Evolutionary conservation across 1,139 yeast genomes (phyloP), one percentile per base, ranked within the genome.

Genomic region (Diutina pseudorugosa): DNA sequence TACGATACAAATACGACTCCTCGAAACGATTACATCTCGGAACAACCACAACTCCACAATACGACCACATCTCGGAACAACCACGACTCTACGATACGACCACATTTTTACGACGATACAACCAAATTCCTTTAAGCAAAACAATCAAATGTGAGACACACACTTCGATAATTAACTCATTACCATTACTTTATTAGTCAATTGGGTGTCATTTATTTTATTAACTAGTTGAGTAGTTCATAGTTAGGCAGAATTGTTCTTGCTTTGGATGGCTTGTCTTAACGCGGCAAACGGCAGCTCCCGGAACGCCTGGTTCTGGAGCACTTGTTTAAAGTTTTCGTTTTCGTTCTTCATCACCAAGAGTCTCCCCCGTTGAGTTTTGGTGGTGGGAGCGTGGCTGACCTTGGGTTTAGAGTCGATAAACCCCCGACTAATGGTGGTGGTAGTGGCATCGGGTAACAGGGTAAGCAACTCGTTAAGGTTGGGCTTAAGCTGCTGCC

Each of bases 401-500:
- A 52, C 52, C 27, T 51, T 36, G 2, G 53, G 52, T 7, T 8
- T 41, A 41, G 51, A 45, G 48, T 50, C 47, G 18, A 55, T 55
- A 45, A 51, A 56, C 54, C 66, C 67, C 11, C 54, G 54, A 5
- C 55, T 55, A 7, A 54, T 56, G 6, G 23, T 19, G 25, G 57
- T 57, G 23, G 56, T 57, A 7, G 70, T 61, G 20, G 54, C 44
- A 7, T 70, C 76, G 2, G 76, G 77, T 53, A 85, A 69, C 43
- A 77, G 79, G 43, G 69, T 69, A 53, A 82, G 69, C 51, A 85
- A 67, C 57, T 85, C 93, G 53, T 76, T 72, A 78, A 85, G 75
- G 60, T 81, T 77, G 5, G 91, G 88, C 57, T 76, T 76, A 56
- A 85, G 69, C 58, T 82, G 79, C 56, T 83, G 84, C 60, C 75